Base-by-base conservation (phyloP, 495 filamentous ascomycete genomes). In the Penicillium nucicola region DNA sequence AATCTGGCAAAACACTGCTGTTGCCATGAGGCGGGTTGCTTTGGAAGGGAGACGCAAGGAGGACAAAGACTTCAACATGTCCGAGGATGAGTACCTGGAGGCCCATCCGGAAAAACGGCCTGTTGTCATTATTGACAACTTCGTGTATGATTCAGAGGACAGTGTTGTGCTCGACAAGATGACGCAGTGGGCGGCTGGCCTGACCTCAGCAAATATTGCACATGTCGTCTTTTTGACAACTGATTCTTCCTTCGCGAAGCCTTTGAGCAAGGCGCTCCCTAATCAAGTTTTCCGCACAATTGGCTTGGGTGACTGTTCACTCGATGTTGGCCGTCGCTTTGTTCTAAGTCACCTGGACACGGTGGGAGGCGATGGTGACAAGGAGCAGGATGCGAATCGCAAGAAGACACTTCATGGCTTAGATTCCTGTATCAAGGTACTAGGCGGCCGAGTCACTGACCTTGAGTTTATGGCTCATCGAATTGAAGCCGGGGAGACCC, bases 141-240 rank as follows among this genome's bases (percentile, higher is more conserved):
- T 96, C 69, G 65, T 96, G 14, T 88, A 87, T 62, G 81, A 78
- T 56, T 74, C 87, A 22, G 86, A 89, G 18, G 78, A 79, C 52
- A 77, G 77, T 36, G 70, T 96, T 17, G 82, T 97, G 8, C 92
- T 95, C 58, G 90, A 96, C 58, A 95, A 90, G 65, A 80, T 97
- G 34, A 82, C 90, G 6, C 89, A 96, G 60, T 97, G 91, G 89
- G 90, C 92, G 2, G 90, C 95, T 4, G 77, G 82, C 0, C 72
- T 97, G n/a, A 90, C 90, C 0, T 85, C 87, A 4, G 79, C 82
- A n/a, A 96, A 97, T 54, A 80, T 96, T 36, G 95, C 93, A 2
- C 93, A 97, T 66, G 92, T 98, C 53, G 86, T 98, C 39, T 96
- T 97, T 74, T 77, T 98, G n/a, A 96, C 92, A 0, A 89, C 88